Evolutionary conservation across 257 asterid species (phyloP), one percentile per base, ranked within the genome.

Genomic region (Penstemon barbatus): DNA sequence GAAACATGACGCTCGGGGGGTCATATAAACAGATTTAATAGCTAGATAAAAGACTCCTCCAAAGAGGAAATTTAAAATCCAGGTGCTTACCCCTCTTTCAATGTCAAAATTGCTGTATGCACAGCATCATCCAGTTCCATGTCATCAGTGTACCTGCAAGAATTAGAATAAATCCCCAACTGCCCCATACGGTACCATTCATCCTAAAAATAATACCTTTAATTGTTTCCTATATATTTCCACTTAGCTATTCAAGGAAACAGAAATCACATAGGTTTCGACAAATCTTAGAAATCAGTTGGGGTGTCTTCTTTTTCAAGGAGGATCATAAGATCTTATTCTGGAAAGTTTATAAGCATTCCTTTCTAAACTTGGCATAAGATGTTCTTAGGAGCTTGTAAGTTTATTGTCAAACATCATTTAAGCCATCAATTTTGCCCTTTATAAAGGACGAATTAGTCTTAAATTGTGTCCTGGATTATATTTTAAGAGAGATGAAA

Each of bases 41-140:
- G 1, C n/a, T 43, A 18, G 19, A 44, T 11, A 19, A 57, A 6
- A 49, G 45, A 6, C 18, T 3, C 2, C 2, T 43, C 7, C 8
- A 44, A 10, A 8, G 9, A 45, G n/a, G 4, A 43, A 18, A 6
- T 15, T 43, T 42, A 45, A 64, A 43, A 53, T 55, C 9, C 19
- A 65, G 70, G 62, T 71, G 70, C 84, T 76, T 79, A 94, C 99
- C 99, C 99, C 81, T 94, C 99, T 85, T 94, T 94, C 69, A 94
- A 83, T 19, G 99, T 94, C 88, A 94, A 79, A 62, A 94, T 94
- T 51, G 99, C 99, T 7, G 97, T 94, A 89, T 94, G 99, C 53
- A 94, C 99, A 70, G 99, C 99, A 74, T 94, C 99, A 41, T 94
- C 99, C 44, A 94, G 97, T 77, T 94, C 99, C 96, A 89, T 94